These are phyloP conservation scores for Naganishia antarctica DNA, from an alignment of 768 basidiomycete species.

Conservation along the genomic window DNA sequence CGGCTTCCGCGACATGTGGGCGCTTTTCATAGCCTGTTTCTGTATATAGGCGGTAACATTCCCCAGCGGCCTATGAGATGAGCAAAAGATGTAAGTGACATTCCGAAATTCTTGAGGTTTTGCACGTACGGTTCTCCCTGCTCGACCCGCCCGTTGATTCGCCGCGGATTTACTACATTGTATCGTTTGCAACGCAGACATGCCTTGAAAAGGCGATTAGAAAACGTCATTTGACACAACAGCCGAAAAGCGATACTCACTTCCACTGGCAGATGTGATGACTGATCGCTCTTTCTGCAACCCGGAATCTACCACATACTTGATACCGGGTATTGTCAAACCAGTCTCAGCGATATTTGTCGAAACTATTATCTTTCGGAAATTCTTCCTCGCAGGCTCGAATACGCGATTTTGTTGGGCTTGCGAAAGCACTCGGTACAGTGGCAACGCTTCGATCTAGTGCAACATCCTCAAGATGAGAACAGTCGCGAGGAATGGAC, in stretches of 20 bases:
- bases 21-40: conserved; percentile 69
- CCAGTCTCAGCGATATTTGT: conserved; percentile 98
- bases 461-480: conserved; percentile 23
- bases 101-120: neutral
- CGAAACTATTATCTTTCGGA: conserved; percentile 85
- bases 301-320: conserved; percentile 92
- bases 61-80: conserved; percentile 68
- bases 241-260: neutral
- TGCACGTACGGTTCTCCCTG: conserved; percentile 74
- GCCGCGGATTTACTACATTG: conserved; percentile 72
- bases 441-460: conserved; percentile 70
- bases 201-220: neutral
- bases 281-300: conserved; percentile 80
- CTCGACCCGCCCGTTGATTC: conserved; percentile 80
- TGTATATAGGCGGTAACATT: conserved; percentile 89
- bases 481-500: neutral
- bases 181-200: conserved; percentile 24
- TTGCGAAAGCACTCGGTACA: conserved; percentile 81
- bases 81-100: neutral
- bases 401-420: conserved; percentile 76
- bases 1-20: conserved; percentile 68
- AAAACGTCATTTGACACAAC: neutral
- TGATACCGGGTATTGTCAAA: conserved; percentile 92
- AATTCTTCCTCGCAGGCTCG: conserved; percentile 59
- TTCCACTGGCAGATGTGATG: conserved; percentile 20